These are phyloP conservation scores for Smithsoniella earleae DNA, from an alignment of 163 green algal species.

Conservation along the genomic window DNA sequence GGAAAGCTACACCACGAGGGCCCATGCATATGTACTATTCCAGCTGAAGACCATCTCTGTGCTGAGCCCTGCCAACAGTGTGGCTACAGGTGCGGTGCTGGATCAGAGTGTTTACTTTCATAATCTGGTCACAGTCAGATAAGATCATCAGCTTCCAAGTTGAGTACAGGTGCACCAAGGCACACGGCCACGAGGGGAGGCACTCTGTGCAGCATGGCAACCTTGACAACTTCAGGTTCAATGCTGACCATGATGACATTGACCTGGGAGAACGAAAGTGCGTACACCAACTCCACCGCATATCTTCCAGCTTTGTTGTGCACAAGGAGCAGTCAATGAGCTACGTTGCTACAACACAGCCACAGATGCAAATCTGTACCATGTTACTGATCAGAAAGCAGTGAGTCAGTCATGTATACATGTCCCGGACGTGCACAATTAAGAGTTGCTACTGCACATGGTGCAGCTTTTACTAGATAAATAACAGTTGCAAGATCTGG, in stretches of 20 bases:
- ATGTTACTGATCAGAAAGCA: too few relatives aligned
- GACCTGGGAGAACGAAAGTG: conserved; percentile 18
- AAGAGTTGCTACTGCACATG: too few relatives aligned
- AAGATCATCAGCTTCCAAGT: background rate
- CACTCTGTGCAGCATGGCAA: conserved; percentile 31
- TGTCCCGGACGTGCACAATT: too few relatives aligned
- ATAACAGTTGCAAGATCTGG: too few relatives aligned
- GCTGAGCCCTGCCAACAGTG: conserved; percentile 4
- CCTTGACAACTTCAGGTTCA: conserved; percentile 25
- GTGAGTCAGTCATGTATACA: too few relatives aligned
- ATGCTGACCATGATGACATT: conserved; percentile 2
- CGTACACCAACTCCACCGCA: background rate
- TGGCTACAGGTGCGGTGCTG: background rate
- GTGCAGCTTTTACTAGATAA: too few relatives aligned
- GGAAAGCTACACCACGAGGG: conserved; percentile 13
- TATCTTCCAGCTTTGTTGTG: background rate
- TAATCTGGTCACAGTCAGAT: background rate
- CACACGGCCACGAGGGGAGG: background rate
- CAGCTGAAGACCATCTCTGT: background rate
- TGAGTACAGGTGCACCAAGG: conserved; percentile 30
- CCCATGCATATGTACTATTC: background rate
- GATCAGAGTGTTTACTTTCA: background rate
- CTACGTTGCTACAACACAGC: too few relatives aligned
- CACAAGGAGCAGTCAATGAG: background rate
- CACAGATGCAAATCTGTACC: background rate